Evolutionary conservation across 148 eudicot genomes (phyloP), one percentile per base, ranked within the genome.

Genomic region (Rhododendron ovatum): DNA sequence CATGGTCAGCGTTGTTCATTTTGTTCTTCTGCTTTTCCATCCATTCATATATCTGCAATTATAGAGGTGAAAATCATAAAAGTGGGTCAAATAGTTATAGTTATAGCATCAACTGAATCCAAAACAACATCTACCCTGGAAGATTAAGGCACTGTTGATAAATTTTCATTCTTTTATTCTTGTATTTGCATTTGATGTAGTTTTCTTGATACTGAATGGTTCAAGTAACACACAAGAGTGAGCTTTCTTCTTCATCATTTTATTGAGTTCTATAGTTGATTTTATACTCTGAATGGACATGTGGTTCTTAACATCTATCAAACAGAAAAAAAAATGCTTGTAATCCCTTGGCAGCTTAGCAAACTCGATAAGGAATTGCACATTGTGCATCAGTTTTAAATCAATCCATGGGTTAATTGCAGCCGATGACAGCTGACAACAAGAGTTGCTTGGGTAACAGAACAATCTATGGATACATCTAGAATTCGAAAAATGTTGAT

Each of bases 31-130:
- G 86, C 80, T 87, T 86, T 61, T 89, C 93, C 89, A 93, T 84
- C 95, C 95, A 93, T 78, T 90, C 83, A 78, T 87, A 89, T 37
- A 91, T 39, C 95, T 93, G 92, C 78, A 88, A 85, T 39, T 15
- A 41, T 15, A 24, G 17, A 7, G 14, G 20, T 2, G 78, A 63
- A 57, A 81, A 51, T 39, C 47, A n/a, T 45, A 82, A 45, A 75
- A 69, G 77, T 5, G 43, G 20, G 78, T 43, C 4, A 30, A 33
- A 47, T 47, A 47, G 50, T 47, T 47, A 47, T 9, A 47, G 50
- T 47, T 47, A 73, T 0, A 0, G 53, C 28, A 14, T 7, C 48
- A 39, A 61, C 41, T 45, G n/a, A 57, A 82, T 22, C 26, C 67
- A 57, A 14, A 81, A 35, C 69, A 81, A 59, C 47, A 37, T 59